A percentile compares a stretch with the other conserved stretches of the same genome.
These are phyloP conservation scores for Eremochloa ophiuroides DNA, from an alignment of 176 grass and related monocot species.

Conservation along the genomic window DNA sequence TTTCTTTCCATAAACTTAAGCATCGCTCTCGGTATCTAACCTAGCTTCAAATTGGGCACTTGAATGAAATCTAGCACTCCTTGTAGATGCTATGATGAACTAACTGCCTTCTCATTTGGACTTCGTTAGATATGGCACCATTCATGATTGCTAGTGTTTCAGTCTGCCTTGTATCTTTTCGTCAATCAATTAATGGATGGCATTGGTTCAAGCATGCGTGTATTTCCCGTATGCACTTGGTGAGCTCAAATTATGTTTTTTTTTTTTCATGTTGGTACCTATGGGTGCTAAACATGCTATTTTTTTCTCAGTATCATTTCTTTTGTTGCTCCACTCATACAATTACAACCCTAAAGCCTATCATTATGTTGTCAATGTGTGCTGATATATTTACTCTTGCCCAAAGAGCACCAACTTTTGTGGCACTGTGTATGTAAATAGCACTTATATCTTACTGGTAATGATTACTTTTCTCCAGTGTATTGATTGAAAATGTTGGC, in stretches of 20 bases:
- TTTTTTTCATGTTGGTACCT: not conserved
- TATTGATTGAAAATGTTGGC: not conserved
- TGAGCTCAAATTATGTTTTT: not conserved
- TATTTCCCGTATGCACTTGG: not conserved
- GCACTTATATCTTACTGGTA: not conserved
- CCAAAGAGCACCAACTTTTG: not conserved
- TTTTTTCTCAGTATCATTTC: conserved; percentile 9
- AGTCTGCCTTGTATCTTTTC: not conserved
- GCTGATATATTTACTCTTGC: not conserved
- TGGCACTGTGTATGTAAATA: not conserved
- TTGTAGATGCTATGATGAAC: not conserved
- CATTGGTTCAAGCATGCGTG: not conserved
- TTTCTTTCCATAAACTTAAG: not conserved
- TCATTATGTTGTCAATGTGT: not conserved
- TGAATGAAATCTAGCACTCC: not conserved
- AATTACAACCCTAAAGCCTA: not conserved
- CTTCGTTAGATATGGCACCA: not conserved
- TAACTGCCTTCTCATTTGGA: not conserved
- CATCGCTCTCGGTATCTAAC: not conserved
- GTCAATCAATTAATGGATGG: not conserved
- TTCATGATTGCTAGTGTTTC: not conserved
- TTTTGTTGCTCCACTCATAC: not conserved
- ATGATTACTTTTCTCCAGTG: not conserved
- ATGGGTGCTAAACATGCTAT: not conserved
- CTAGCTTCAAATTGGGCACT: not conserved